A percentile compares a stretch with the other conserved stretches of the same genome.
Evolutionary conservation across 2,329 filamentous ascomycete species (phyloP).

Genomic region (Tolypocladium tropicale): DNA sequence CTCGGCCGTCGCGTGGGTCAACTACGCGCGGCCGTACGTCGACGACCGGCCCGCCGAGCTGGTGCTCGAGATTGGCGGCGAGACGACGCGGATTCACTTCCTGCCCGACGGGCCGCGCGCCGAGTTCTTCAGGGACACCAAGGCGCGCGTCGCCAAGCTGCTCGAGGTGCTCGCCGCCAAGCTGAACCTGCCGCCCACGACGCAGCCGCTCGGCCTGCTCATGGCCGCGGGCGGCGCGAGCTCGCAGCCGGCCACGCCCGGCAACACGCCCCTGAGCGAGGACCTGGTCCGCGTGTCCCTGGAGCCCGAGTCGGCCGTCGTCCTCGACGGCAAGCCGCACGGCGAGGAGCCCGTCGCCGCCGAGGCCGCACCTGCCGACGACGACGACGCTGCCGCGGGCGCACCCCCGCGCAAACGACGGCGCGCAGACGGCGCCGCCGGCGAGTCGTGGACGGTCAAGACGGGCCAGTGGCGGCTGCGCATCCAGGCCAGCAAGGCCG

Average conservation of each 20-base stretch:
- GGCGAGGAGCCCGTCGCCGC: constrained; percentile 13
- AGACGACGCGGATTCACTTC: constrained; percentile 50
- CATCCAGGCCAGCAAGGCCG: constrained; percentile 43
- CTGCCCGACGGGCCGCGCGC: constrained; percentile 33
- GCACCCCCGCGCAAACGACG: constrained; percentile 34
- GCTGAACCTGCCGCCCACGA: constrained; percentile 54
- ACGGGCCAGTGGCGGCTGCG: constrained; percentile 64
- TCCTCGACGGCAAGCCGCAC: constrained; percentile 45
- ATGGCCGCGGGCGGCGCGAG: constrained; percentile 54
- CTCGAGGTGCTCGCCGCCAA: constrained; percentile 77
- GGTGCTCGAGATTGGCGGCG: constrained; percentile 67
- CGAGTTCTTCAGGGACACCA: constrained; percentile 64
- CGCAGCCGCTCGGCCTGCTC: constrained; percentile 53
- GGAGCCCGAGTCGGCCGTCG: constrained; percentile 47
- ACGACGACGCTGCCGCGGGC: constrained; percentile 9
- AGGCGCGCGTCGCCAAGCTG: constrained; percentile 59
- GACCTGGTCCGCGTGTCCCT: constrained; percentile 58
- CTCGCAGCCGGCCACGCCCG: constrained; percentile 54
- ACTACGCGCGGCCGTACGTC: constrained; percentile 78
- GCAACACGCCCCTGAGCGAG: constrained; percentile 59
- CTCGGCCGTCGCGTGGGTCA: too few species aligned
- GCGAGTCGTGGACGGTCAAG: constrained; percentile 50
- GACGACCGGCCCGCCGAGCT: constrained; percentile 65
- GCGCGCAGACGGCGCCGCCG: constrained; percentile 24
- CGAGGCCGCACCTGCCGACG: constrained; percentile 15